Conservation (phyloP, 306 rosid genomes). For the Lagenaria siceraria region DNA sequence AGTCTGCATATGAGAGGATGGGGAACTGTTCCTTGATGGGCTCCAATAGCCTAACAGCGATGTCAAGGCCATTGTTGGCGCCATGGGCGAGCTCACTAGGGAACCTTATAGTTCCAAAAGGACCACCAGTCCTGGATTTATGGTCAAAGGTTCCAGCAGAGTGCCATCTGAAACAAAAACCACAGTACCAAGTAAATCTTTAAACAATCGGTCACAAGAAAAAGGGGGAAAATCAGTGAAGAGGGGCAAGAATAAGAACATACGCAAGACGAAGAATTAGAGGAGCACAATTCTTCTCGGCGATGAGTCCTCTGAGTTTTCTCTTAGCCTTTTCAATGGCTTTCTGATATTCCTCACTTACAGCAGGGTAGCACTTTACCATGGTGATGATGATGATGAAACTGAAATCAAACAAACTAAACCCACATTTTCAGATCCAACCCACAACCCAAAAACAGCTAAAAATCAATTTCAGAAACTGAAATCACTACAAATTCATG, state of each 20-base stretch:
- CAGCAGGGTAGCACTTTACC: constrained; percentile 81
- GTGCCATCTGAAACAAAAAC: constrained; percentile 59
- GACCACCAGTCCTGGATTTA: constrained; percentile 72
- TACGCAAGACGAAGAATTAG: constrained; percentile 88
- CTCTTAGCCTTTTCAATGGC: constrained; percentile 78
- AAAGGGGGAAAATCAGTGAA: background rate
- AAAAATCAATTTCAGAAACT: background rate
- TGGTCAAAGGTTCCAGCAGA: constrained; percentile 83
- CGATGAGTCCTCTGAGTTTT: constrained; percentile 83
- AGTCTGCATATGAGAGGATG: constrained; percentile 57
- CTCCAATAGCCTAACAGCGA: constrained; percentile 83
- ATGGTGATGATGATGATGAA: constrained; percentile 20
- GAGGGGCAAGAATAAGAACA: background rate
- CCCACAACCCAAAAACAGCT: background rate
- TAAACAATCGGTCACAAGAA: background rate
- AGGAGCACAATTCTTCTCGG: constrained; percentile 90
- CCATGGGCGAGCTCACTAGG: constrained; percentile 51
- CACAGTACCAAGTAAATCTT: background rate
- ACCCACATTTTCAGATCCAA: constrained; percentile 1
- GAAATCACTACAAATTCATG: background rate
- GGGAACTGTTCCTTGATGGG: constrained; percentile 83
- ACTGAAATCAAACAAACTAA: background rate
- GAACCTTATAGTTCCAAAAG: constrained; percentile 75
- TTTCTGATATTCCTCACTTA: constrained; percentile 59
- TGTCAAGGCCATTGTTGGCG: constrained; percentile 85